Evolutionary conservation across 495 filamentous ascomycete species (phyloP).

Genomic region (Penicillium herquei): DNA sequence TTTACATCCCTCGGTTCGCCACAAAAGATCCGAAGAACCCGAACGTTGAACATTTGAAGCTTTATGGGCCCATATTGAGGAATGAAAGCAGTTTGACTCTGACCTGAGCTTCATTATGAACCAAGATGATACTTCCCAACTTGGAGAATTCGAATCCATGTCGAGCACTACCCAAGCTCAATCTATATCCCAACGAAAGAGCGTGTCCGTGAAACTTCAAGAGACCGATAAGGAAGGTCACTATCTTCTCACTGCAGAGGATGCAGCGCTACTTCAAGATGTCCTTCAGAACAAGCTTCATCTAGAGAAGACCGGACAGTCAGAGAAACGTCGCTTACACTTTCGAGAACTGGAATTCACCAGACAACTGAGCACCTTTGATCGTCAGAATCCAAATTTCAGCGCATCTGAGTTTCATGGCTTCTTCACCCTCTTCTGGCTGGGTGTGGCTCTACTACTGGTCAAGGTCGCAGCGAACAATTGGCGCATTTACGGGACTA

Average conservation of each 20-base stretch:
- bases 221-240: slow-evolving; percentile 41
- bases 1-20: slow-evolving; percentile 12
- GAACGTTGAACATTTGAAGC: background rate
- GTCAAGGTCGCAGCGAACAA: slow-evolving; percentile 64
- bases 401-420: slow-evolving; percentile 65
- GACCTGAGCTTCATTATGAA: background rate
- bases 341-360: slow-evolving; percentile 69
- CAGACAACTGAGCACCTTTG: slow-evolving; percentile 66
- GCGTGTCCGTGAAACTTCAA: slow-evolving; percentile 45
- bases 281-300: slow-evolving; percentile 18
- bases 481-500: slow-evolving; percentile 57
- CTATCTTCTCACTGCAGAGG: slow-evolving; percentile 57
- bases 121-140: background rate
- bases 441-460: slow-evolving; percentile 60
- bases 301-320: slow-evolving; percentile 41
- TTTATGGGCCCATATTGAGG: background rate
- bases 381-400: slow-evolving; percentile 59
- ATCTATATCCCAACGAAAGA: no score
- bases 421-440: slow-evolving; percentile 77
- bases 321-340: slow-evolving; percentile 43
- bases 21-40: slow-evolving; percentile 13
- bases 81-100: background rate
- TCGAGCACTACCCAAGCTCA: background rate
- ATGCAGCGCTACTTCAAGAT: slow-evolving; percentile 50
- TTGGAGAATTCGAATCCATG: slow-evolving; percentile 1